phyloP scores from a whole-genome alignment of 257 asterid species.

The Solanum paucissectum region DNA sequence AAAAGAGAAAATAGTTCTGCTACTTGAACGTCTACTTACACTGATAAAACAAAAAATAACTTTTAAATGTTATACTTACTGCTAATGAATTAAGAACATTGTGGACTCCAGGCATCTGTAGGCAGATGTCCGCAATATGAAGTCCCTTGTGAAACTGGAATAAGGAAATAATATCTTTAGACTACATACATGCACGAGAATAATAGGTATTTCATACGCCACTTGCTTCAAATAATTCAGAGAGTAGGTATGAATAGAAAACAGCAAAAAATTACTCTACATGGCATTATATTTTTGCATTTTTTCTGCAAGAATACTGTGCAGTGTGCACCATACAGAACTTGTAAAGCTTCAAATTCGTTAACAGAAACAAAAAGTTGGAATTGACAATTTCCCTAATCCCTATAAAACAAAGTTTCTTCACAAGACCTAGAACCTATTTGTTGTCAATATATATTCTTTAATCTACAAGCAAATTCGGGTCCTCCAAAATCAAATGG shows the following conservation, averaged over 20 bases:
- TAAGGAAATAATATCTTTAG: not conserved
- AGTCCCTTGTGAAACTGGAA: constrained; percentile 19
- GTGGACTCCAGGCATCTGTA: constrained; percentile 28
- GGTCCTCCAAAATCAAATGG: not conserved
- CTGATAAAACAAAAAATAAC: not conserved
- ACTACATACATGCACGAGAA: not conserved
- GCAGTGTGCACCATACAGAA: not conserved
- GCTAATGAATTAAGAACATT: constrained; percentile 36
- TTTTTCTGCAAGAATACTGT: not conserved
- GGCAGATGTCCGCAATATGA: constrained; percentile 19
- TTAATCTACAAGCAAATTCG: not conserved
- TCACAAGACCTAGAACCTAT: not conserved
- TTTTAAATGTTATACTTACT: constrained; percentile 10
- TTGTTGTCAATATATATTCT: not conserved
- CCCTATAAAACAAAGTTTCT: not conserved
- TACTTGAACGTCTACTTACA: not conserved
- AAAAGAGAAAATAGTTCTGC: not conserved
- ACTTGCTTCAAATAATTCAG: not conserved
- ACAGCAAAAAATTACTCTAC: not conserved
- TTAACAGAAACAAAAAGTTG: not conserved
- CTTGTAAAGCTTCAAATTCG: not conserved
- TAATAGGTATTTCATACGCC: not conserved
- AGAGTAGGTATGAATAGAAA: not conserved
- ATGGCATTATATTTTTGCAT: not conserved
- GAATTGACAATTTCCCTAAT: not conserved